Conservation (phyloP, 805 yeast genomes). For the Saturnispora kantuleensis region DNA sequence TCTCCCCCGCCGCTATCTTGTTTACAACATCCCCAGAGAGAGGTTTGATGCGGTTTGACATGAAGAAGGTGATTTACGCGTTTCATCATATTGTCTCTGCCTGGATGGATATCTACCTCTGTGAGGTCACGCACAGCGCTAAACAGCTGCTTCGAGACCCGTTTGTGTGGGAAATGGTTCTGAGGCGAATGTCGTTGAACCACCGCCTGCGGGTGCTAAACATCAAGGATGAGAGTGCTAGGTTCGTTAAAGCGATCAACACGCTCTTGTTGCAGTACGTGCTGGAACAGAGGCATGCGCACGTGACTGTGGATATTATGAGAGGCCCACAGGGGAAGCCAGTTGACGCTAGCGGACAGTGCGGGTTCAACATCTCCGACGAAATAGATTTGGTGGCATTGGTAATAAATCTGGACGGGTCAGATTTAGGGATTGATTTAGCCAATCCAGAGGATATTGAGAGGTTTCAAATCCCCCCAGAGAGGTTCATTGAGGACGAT, state of each 20-base stretch:
- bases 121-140: background rate
- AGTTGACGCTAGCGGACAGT: slow-evolving; percentile 18
- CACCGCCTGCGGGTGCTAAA: slow-evolving; percentile 34
- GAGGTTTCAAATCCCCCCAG: slow-evolving; percentile 14
- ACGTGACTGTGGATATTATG: slow-evolving; percentile 19
- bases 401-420: slow-evolving; percentile 27
- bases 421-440: slow-evolving; percentile 38
- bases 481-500: slow-evolving; percentile 18
- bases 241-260: slow-evolving; percentile 33
- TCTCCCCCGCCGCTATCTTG: slow-evolving; percentile 95
- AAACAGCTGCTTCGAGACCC: slow-evolving; percentile 10
- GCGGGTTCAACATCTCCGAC: slow-evolving; percentile 50
- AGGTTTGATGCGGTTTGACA: slow-evolving; percentile 18
- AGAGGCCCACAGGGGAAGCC: slow-evolving; percentile 52
- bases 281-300: slow-evolving; percentile 23
- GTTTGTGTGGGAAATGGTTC: slow-evolving; percentile 12
- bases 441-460: slow-evolving; percentile 29
- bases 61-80: background rate
- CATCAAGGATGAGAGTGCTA: slow-evolving; percentile 29
- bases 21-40: slow-evolving; percentile 71
- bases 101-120: slow-evolving; percentile 3
- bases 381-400: slow-evolving; percentile 43
- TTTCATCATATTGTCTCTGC: background rate
- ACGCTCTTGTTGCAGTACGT: slow-evolving; percentile 36
- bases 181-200: slow-evolving; percentile 18